Base-by-base conservation (phyloP, 306 rosid genomes). In the Cucurbita ficifolia region DNA sequence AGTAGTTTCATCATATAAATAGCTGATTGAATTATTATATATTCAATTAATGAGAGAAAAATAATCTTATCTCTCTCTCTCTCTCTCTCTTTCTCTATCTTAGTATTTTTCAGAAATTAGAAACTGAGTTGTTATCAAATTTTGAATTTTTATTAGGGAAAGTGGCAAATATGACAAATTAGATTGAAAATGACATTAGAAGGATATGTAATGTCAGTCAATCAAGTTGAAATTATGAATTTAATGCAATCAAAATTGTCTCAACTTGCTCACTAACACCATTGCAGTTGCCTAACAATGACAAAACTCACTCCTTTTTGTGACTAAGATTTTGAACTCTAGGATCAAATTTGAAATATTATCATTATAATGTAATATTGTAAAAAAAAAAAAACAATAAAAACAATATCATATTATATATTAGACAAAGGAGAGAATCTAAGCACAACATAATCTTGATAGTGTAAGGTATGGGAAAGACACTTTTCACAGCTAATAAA, bases 161-260 rank as follows among this genome's bases (percentile, higher is more conserved):
- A 48, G 24, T 69, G 57, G 73, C 73, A 29, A 46, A 69, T 46
- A 48, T 48, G 73, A 69, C 73, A 69, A 69, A 70, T 14, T 70
- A 70, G 74, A 29, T 70, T 69, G 73, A 69, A 24, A 69, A 69
- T 48, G 57, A 48, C 73, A 24, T 24, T 7, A 14, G 57, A 38
- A 46, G 56, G 22, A 48, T 69, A 22, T 19, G 73, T 24, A 45
- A 69, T 24, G 52, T 48, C 57, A 69, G 57, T 69, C 45, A 48
- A 22, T 69, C 74, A 69, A 48, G 29, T 49, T 70, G 57, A 70
- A 70, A 70, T 70, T 49, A 50, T 70, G 74, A 14, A 17, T 49
- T 22, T 8, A 70, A 69, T 22, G 56, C 56, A 68, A 68, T 68
- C 73, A 68, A 45, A 46, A 68, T 39, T 49, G 43, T 69, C 57